These are phyloP conservation scores for Odonthalia washingtoniensis DNA, from an alignment of 31 red algal genomes.

Conservation along the genomic window DNA sequence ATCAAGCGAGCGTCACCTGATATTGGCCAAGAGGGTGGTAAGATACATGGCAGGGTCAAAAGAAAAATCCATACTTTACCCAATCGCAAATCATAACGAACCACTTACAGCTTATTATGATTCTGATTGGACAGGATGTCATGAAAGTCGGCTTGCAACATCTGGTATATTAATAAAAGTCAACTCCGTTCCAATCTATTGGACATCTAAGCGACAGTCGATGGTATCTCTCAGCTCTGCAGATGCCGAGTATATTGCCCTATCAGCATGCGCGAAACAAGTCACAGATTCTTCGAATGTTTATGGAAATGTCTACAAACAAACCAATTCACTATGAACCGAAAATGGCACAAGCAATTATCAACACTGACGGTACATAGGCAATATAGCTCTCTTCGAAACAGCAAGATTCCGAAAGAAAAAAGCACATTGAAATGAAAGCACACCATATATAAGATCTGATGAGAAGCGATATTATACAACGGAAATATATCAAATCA, in stretches of 20 bases:
- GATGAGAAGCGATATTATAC: too few species aligned
- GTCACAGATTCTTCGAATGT: conserved; percentile 12
- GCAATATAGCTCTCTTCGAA: neutral
- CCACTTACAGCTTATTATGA: neutral
- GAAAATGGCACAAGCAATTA: neutral
- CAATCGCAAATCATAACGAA: too few species aligned
- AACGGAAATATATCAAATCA: too few species aligned
- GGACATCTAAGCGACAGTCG: conserved; percentile 18
- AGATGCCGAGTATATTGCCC: conserved; percentile 48
- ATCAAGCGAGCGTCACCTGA: neutral
- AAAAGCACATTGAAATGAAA: too few species aligned
- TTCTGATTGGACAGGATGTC: conserved; percentile 27
- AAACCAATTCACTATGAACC: neutral
- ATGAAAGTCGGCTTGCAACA: conserved; percentile 24
- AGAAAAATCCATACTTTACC: neutral
- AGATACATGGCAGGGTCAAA: neutral
- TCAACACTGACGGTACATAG: neutral
- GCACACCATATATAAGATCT: too few species aligned
- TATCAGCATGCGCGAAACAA: conserved; percentile 9
- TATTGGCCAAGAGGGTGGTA: conserved; percentile 27
- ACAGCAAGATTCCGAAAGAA: too few species aligned
- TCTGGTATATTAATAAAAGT: conserved; percentile 1
- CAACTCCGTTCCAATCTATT: neutral
- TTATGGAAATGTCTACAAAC: neutral
- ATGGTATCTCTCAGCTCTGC: conserved; percentile 8